phyloP scores from a whole-genome alignment of 306 rosid genomes.

The Gillenia trifoliata region DNA sequence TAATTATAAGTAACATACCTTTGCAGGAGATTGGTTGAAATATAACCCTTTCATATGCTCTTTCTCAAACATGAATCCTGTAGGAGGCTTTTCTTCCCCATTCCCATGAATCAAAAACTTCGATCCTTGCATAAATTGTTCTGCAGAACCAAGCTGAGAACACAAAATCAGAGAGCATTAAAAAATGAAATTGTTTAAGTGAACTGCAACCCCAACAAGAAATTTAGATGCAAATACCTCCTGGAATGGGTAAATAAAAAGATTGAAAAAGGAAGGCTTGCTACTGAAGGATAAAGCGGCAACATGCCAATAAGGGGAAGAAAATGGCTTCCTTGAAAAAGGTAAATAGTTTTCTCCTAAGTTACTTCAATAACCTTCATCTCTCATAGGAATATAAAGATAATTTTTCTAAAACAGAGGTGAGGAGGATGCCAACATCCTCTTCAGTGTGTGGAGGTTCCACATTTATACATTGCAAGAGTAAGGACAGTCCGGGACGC shows the following conservation, averaged over 20 bases:
- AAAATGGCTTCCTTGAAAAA: not conserved
- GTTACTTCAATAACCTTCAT: not conserved
- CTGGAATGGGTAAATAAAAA: not conserved
- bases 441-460: not conserved
- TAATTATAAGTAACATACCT: conserved; percentile 42
- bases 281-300: not conserved
- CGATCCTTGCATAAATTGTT: conserved; percentile 74
- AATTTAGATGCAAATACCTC: not conserved
- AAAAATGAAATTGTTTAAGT: not conserved
- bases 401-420: not conserved
- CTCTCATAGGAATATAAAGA: not conserved
- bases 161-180: conserved; percentile 6
- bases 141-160: conserved; percentile 83
- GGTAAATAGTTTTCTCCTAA: not conserved
- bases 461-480: not conserved
- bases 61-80: conserved; percentile 98
- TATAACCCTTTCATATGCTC: conserved; percentile 94
- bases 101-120: conserved; percentile 81
- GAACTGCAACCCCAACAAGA: not conserved
- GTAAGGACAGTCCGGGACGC: not conserved
- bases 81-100: conserved; percentile 83
- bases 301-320: not conserved
- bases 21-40: conserved; percentile 80
- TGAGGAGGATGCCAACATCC: not conserved
- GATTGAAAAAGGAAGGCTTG: not conserved